A percentile compares a stretch with the other conserved stretches of the same genome.
Evolutionary conservation across 768 basidiomycete genomes (phyloP).

Genomic region (Auriscalpium microsporum): DNA sequence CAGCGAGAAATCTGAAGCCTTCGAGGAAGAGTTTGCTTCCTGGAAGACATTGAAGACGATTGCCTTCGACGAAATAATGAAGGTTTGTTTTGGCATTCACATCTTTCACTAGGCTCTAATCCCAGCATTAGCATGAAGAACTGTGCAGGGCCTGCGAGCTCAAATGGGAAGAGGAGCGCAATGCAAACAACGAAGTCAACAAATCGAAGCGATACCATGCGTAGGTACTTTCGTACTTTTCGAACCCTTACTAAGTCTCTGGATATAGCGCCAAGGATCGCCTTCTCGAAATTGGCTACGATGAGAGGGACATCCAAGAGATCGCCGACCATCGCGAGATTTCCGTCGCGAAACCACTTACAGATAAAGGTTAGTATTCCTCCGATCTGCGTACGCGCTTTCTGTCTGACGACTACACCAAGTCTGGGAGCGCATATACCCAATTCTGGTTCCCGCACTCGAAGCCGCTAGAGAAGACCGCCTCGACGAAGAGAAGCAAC

Average conservation of each 20-base stretch:
- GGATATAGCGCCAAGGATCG: constrained; percentile 1
- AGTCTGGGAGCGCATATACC: not conserved
- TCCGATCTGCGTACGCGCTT: not conserved
- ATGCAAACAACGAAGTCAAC: not conserved
- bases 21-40: too few relatives aligned
- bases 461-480: too few relatives aligned
- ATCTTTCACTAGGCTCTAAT: too few relatives aligned
- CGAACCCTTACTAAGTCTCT: not conserved
- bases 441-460: not conserved
- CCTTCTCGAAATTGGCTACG: not conserved
- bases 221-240: not conserved
- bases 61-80: too few relatives aligned
- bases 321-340: constrained; percentile 5
- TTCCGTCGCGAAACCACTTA: constrained; percentile 3
- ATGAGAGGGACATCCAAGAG: not conserved
- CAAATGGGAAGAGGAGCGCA: constrained; percentile 1
- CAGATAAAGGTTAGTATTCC: constrained; percentile 2
- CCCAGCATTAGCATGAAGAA: not conserved
- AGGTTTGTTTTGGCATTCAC: too few relatives aligned
- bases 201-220: constrained; percentile 5
- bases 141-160: constrained; percentile 3
- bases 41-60: too few relatives aligned
- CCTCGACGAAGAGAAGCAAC: too few relatives aligned
- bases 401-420: not conserved
- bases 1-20: too few relatives aligned